Percentiles rank a stretch among this genome's conserved stretches.
Conservation (phyloP, 805 yeast genomes). For the Yamadazyma ubonensis region DNA sequence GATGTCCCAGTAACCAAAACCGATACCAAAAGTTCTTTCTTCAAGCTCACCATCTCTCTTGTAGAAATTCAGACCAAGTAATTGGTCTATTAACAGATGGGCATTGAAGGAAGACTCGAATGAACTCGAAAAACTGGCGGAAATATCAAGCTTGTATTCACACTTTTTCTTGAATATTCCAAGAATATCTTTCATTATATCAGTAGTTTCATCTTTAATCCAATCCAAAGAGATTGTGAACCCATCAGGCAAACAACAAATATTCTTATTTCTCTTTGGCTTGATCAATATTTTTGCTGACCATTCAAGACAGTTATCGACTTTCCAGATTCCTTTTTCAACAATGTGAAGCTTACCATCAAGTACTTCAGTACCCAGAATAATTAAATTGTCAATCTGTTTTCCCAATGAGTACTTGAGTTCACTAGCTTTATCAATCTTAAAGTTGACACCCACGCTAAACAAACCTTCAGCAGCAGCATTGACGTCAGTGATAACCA, state of each 20-base stretch:
- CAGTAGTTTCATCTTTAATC: constrained; percentile 8
- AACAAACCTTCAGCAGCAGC: constrained; percentile 19
- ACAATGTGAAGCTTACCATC: constrained; percentile 14
- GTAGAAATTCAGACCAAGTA: constrained; percentile 2
- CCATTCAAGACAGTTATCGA: constrained; percentile 22
- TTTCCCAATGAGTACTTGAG: constrained; percentile 15
- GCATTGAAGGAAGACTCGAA: constrained; percentile 1
- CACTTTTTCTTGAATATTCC: constrained; percentile 8
- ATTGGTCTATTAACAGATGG: constrained; percentile 6
- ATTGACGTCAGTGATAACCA: constrained; percentile 24
- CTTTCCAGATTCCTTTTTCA: constrained; percentile 9
- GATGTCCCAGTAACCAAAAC: not conserved
- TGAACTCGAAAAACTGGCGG: constrained; percentile 6
- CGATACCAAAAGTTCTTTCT: not conserved
- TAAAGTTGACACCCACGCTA: constrained; percentile 24
- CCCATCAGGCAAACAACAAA: constrained; percentile 25
- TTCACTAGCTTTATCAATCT: constrained; percentile 21
- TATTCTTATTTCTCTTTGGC: constrained; percentile 17
- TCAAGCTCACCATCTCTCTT: not conserved
- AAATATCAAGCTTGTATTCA: constrained; percentile 6
- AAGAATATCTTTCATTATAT: constrained; percentile 4
- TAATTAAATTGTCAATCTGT: constrained; percentile 17
- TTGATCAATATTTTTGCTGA: constrained; percentile 21
- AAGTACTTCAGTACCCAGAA: constrained; percentile 23
- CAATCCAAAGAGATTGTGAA: constrained; percentile 20